Base-by-base conservation (phyloP, 2,329 filamentous ascomycete species). In the Pseudogymnoascus sp. region DNA sequence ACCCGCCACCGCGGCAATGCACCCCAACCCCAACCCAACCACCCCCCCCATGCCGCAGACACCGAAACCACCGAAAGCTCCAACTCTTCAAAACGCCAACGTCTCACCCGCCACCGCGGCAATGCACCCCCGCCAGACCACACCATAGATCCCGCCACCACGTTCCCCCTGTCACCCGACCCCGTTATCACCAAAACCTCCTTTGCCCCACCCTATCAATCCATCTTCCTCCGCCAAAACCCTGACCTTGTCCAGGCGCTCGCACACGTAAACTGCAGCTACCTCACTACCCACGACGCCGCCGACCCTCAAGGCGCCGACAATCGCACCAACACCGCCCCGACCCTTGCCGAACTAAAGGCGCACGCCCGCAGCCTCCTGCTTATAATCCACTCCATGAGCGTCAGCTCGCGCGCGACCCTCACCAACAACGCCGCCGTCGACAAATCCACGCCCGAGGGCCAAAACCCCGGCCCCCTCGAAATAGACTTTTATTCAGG, bases 331-430 rank as follows among this genome's bases (percentile, higher is more conserved):
- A 50, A 50, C 14, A 50, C 41, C 14, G 53, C 53, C 14, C 82
- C 82, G 1, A 84, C 81, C 0, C 73, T 86, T n/a, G 71, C 80
- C 1, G 75, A 80, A 1, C 74, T 86, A 36, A 86, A 86, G 70
- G 78, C 82, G 67, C 83, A 86, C 64, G 80, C 81, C 0, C 83
- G 85, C 60, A 78, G 80, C n/a, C 75, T 86, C 14, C 72, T 75
- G 35, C 75, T 78, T 12, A 74, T 85, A 57, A 83, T 86, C 63
- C 74, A 75, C 2, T 71, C 74, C 41, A 70, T 85, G 9, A 75
- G 74, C 2, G 73, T 80, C 4, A 75, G 73, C 7, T 69, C 72
- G 6, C 65, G 64, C 8, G 64, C 66, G 4, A 66, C 65, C 6
- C 57, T 71, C 6, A 66, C 70, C 50, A 64, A 70, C 38, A 67